phyloP scores from a whole-genome alignment of 129 eudicot genomes.

The Pseudognaphalium luteoalbum region DNA sequence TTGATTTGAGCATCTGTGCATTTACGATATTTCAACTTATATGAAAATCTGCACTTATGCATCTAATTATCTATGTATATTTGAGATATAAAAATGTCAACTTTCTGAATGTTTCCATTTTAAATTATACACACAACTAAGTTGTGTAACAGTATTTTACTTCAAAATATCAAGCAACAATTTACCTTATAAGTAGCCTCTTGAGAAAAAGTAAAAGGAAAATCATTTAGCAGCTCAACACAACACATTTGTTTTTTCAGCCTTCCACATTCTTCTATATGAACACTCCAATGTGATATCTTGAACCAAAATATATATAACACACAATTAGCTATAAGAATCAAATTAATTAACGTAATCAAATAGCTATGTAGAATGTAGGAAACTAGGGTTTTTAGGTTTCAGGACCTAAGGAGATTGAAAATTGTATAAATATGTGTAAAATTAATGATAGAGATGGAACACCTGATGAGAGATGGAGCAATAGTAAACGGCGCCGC shows the following conservation, averaged over 20 bases:
- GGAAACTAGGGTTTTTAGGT: background rate
- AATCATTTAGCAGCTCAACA: constrained; percentile 45
- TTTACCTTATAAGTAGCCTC: constrained; percentile 50
- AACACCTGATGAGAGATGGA: constrained; percentile 74
- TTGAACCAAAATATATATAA: constrained; percentile 4
- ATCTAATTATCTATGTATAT: too few species aligned
- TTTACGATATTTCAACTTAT: background rate
- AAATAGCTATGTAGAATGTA: background rate
- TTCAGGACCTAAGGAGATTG: background rate
- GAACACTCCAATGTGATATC: constrained; percentile 72
- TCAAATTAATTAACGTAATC: constrained; percentile 6
- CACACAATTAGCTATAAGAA: constrained; percentile 28
- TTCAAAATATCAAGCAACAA: background rate
- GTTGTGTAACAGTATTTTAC: background rate
- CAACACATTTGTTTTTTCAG: constrained; percentile 56
- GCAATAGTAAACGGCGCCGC: constrained; percentile 74
- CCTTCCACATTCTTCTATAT: constrained; percentile 77
- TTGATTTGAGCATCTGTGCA: too few species aligned
- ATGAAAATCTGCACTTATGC: background rate
- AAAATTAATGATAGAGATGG: background rate
- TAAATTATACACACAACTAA: background rate
- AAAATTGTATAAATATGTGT: background rate
- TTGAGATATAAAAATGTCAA: too few species aligned
- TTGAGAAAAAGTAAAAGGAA: constrained; percentile 65
- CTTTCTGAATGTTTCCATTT: too few species aligned